Conservation (phyloP, 108 stramenopile genomes). For the Thalassiosira profunda region DNA sequence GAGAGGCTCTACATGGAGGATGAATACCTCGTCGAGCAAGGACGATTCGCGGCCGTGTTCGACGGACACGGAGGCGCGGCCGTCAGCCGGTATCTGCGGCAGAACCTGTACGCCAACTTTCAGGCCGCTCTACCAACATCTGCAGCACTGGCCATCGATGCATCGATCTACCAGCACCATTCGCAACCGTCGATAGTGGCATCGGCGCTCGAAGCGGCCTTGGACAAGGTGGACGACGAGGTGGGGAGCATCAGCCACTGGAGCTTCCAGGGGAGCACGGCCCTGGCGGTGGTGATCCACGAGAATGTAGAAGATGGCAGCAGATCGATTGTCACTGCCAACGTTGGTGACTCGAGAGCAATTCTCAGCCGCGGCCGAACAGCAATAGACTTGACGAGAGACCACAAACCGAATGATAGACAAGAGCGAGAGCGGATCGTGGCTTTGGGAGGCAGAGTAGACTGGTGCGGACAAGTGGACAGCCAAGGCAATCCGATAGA, state of each 20-base stretch:
- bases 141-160: slow-evolving; percentile 1
- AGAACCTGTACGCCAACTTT: slow-evolving; percentile 77
- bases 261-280: slow-evolving; percentile 92
- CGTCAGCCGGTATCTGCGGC: slow-evolving; percentile 80
- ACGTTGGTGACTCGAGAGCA: slow-evolving; percentile 93
- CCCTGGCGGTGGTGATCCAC: slow-evolving; percentile 79
- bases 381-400: slow-evolving; percentile 80
- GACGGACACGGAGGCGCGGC: slow-evolving; percentile 96
- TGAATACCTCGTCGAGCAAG: slow-evolving; percentile 61
- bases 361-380: slow-evolving; percentile 64
- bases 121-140: slow-evolving; percentile 55
- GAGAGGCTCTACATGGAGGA: slow-evolving; percentile 87
- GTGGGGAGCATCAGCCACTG: slow-evolving; percentile 69
- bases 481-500: slow-evolving; percentile 51
- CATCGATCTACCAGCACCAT: neutral
- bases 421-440: slow-evolving; percentile 71
- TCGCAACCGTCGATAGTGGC: slow-evolving; percentile 21
- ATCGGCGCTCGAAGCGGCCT: slow-evolving; percentile 50
- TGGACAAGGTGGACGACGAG: slow-evolving; percentile 73
- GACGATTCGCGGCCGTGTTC: slow-evolving; percentile 89
- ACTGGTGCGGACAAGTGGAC: slow-evolving; percentile 74
- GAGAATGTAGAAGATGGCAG: slow-evolving; percentile 26
- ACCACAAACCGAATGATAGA: slow-evolving; percentile 90
- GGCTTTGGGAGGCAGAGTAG: slow-evolving; percentile 77
- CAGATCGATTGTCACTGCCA: slow-evolving; percentile 77